Conservation (phyloP, 768 basidiomycete genomes). For the Boletus bicolor region DNA sequence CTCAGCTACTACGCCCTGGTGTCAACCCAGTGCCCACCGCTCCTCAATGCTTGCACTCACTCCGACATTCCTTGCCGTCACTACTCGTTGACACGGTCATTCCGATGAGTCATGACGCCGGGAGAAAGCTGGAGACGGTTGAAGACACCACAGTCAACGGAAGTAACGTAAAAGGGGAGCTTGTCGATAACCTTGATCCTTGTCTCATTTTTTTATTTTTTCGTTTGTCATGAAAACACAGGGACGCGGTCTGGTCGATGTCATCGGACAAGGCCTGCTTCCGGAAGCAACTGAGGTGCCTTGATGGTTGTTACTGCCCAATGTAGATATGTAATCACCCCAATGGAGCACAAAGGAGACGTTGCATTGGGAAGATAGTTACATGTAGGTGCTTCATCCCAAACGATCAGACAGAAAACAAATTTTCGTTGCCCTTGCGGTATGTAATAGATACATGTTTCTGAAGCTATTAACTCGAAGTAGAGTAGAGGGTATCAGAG, state of each 20-base stretch:
- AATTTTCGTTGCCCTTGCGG: constrained; percentile 10
- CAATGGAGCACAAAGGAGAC: background rate
- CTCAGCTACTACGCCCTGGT: background rate
- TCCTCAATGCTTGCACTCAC: background rate
- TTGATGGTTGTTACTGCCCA: background rate
- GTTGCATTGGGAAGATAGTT: background rate
- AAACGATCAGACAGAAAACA: background rate
- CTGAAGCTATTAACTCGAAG: constrained; percentile 25
- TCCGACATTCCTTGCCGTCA: background rate
- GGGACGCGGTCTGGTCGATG: constrained; percentile 2
- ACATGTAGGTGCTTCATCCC: background rate
- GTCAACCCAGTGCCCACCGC: background rate
- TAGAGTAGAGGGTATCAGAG: constrained; percentile 32
- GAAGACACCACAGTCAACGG: background rate
- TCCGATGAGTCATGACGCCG: background rate
- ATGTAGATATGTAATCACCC: background rate
- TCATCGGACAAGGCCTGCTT: background rate
- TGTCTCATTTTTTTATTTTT: background rate
- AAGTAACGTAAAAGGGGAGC: background rate
- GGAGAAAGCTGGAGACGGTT: background rate
- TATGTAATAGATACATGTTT: constrained; percentile 30
- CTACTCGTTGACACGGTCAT: background rate
- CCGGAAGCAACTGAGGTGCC: constrained; percentile 1
- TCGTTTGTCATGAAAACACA: background rate
- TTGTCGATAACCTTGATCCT: background rate